Percentiles rank a stretch among this genome's conserved stretches.
phyloP scores from a whole-genome alignment of 495 filamentous ascomycete species.

The Podospora tetraspora region DNA sequence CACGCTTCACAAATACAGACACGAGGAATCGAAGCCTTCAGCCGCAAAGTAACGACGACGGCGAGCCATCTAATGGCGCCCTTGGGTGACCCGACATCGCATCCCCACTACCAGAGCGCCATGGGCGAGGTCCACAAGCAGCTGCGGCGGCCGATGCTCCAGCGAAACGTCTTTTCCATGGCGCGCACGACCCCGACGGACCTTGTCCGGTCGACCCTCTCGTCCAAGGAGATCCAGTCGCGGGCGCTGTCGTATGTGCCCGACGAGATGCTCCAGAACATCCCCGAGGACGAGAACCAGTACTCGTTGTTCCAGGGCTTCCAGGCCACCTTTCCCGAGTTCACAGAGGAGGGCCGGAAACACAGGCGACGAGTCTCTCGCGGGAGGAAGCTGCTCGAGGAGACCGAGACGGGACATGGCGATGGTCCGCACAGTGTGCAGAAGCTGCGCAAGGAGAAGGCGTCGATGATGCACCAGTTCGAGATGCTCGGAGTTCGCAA shows the following conservation, averaged over 20 bases:
- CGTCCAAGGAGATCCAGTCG: conserved; percentile 87
- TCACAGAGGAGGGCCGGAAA: conserved; percentile 58
- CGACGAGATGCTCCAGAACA: conserved; percentile 81
- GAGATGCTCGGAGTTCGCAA: conserved; percentile 92
- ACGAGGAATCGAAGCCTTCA: conserved; percentile 85
- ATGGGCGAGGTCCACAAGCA: conserved; percentile 87
- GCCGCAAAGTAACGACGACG: conserved; percentile 89
- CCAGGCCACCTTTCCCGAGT: conserved; percentile 80
- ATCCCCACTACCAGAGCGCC: conserved; percentile 72
- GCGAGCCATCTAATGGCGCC: conserved; percentile 82
- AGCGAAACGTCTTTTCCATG: conserved; percentile 85
- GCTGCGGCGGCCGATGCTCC: conserved; percentile 71
- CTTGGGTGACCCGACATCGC: conserved; percentile 53
- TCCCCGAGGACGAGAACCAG: conserved; percentile 75
- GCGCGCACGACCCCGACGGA: conserved; percentile 85
- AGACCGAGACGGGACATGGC: conserved; percentile 39
- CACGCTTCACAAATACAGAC: conserved; percentile 48
- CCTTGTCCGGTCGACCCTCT: conserved; percentile 86
- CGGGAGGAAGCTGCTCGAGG: conserved; percentile 67
- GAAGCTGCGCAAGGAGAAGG: conserved; percentile 71
- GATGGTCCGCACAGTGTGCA: conserved; percentile 58
- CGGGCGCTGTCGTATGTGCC: conserved; percentile 83
- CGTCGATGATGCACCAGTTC: conserved; percentile 68
- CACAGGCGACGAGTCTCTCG: conserved; percentile 67
- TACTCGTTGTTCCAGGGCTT: conserved; percentile 98